Percentiles rank a stretch among this genome's conserved stretches.
Conservation (phyloP, 257 asterid species). For the Lantana camara region DNA sequence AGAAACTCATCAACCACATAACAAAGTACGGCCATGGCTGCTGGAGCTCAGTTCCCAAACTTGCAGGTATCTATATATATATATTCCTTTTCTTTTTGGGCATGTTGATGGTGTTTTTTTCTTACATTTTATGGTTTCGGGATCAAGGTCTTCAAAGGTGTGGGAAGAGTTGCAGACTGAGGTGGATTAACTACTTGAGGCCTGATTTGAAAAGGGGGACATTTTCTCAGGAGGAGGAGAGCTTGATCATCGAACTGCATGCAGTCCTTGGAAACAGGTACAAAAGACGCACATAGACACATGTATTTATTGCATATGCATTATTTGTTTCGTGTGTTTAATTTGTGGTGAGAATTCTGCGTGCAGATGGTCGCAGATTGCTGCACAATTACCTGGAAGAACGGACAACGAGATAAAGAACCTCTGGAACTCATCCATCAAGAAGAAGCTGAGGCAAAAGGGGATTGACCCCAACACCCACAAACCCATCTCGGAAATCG, state of each 20-base stretch:
- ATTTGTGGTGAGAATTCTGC: not conserved
- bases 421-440: constrained; percentile 87
- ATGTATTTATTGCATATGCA: not conserved
- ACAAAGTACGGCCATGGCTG: constrained; percentile 88
- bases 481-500: constrained; percentile 63
- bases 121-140: not conserved
- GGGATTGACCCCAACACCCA: constrained; percentile 95
- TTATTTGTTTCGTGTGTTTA: too few relatives aligned
- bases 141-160: constrained; percentile 77
- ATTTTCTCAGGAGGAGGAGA: constrained; percentile 85
- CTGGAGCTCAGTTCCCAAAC: constrained; percentile 99
- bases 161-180: constrained; percentile 89
- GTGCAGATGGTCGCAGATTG: constrained; percentile 89
- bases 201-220: constrained; percentile 94
- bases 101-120: not conserved
- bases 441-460: constrained; percentile 79
- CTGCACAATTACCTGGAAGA: constrained; percentile 85
- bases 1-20: constrained; percentile 81
- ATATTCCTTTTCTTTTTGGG: not conserved
- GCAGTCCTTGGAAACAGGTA: constrained; percentile 94
- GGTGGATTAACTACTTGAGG: constrained; percentile 92
- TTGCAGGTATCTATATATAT: constrained; percentile 53
- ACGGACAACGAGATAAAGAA: constrained; percentile 94
- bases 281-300: not conserved
- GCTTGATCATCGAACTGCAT: constrained; percentile 77